Percentiles rank a stretch among this genome's conserved stretches.
phyloP scores from a whole-genome alignment of 805 yeast genomes.

The Wickerhamiella kurtzmanii region DNA sequence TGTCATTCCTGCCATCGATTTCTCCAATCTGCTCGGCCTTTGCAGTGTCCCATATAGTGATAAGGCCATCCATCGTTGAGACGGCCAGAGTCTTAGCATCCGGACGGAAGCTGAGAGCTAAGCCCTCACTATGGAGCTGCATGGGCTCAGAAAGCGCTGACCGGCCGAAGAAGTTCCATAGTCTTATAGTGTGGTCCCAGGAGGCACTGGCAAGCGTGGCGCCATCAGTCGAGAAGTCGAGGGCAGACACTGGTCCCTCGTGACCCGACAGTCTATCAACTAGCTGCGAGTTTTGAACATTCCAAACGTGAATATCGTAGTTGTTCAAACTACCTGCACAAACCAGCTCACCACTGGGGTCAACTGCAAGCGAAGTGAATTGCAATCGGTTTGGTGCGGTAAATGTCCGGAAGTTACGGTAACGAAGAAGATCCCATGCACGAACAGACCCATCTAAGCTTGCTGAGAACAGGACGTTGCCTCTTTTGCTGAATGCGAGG shows the following conservation, averaged over 20 bases:
- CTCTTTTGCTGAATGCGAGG: conserved; percentile 73
- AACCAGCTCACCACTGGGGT: conserved; percentile 92
- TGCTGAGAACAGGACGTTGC: conserved; percentile 81
- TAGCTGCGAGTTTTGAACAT: conserved; percentile 88
- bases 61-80: conserved; percentile 76
- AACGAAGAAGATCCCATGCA: conserved; percentile 92
- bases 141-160: conserved; percentile 83
- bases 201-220: conserved; percentile 74
- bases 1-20: conserved; percentile 77
- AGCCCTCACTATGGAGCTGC: conserved; percentile 69
- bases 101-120: conserved; percentile 72
- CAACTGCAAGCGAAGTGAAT: conserved; percentile 81
- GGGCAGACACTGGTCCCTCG: conserved; percentile 84
- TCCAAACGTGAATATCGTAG: conserved; percentile 90
- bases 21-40: conserved; percentile 72
- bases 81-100: conserved; percentile 88
- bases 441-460: conserved; percentile 94
- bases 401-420: conserved; percentile 86
- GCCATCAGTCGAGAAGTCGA: conserved; percentile 75
- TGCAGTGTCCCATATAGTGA: conserved; percentile 61
- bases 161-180: conserved; percentile 88
- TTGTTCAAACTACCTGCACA: conserved; percentile 88
- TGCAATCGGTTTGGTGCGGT: conserved; percentile 83
- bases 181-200: conserved; percentile 90
- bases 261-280: conserved; percentile 84